Conservation (phyloP, 768 basidiomycete species). For the Phallus indusiatus region DNA sequence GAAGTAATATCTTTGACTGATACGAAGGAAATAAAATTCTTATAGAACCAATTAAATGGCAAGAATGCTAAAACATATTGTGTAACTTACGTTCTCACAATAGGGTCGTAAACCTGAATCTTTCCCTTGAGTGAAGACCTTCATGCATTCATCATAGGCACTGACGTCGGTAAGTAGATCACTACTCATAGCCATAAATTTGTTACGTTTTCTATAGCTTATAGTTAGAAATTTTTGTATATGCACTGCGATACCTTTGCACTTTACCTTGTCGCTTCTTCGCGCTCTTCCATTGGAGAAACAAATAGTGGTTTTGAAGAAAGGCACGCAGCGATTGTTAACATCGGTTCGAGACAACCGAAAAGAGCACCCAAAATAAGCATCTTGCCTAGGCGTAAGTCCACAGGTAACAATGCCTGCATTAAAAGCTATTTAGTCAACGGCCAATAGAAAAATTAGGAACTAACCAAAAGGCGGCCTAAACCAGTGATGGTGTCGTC, state of each 20-base stretch:
- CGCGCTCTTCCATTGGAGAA: constrained; percentile 73
- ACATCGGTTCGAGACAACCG: constrained; percentile 68
- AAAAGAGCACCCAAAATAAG: constrained; percentile 78
- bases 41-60: not conserved
- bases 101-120: constrained; percentile 44
- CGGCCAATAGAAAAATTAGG: not conserved
- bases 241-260: not conserved
- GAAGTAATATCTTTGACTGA: constrained; percentile 71
- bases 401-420: constrained; percentile 78
- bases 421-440: constrained; percentile 5
- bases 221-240: not conserved
- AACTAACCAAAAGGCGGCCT: constrained; percentile 64
- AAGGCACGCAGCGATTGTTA: constrained; percentile 73
- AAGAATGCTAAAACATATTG: not conserved
- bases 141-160: constrained; percentile 59
- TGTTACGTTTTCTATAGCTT: constrained; percentile 50
- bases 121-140: constrained; percentile 38
- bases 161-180: constrained; percentile 78
- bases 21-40: constrained; percentile 78
- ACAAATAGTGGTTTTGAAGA: constrained; percentile 85
- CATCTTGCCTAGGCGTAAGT: constrained; percentile 90
- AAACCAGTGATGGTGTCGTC: constrained; percentile 62
- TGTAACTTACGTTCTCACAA: constrained; percentile 49
- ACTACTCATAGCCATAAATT: constrained; percentile 63
- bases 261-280: constrained; percentile 63